A percentile compares a stretch with the other conserved stretches of the same genome.
phyloP scores from a whole-genome alignment of 768 basidiomycete genomes.

The Mycena pura region DNA sequence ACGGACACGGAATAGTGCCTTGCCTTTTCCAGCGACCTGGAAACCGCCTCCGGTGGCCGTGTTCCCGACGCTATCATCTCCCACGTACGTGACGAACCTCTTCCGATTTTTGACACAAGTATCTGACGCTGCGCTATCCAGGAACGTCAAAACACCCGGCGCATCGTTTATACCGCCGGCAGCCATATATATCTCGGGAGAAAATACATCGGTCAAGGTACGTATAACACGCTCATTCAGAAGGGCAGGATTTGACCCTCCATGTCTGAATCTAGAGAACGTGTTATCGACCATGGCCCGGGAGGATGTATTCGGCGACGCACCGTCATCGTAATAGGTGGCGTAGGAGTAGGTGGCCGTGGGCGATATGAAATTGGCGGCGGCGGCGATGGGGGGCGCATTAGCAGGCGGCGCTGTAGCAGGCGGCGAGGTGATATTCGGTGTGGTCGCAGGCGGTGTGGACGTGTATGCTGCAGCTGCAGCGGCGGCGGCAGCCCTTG shows the following conservation, averaged over 20 bases:
- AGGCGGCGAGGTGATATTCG: too few relatives aligned
- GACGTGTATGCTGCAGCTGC: too few relatives aligned
- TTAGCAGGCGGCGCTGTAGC: background rate
- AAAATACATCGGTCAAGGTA: background rate
- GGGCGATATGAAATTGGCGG: background rate
- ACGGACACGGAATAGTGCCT: background rate
- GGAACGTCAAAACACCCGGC: background rate
- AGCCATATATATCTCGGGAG: background rate
- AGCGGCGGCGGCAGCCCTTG: too few relatives aligned
- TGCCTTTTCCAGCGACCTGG: background rate
- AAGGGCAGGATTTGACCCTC: slow-evolving; percentile 9
- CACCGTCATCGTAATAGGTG: background rate
- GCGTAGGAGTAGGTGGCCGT: background rate
- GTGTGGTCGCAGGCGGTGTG: too few relatives aligned
- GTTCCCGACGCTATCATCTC: background rate
- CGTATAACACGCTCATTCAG: background rate
- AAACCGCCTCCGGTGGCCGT: background rate
- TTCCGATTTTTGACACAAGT: background rate
- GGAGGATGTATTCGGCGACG: background rate
- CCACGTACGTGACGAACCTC: background rate
- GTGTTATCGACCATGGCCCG: background rate
- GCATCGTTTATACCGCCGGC: background rate
- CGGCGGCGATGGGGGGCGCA: background rate
- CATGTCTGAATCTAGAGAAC: background rate
- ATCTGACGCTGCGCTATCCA: slow-evolving; percentile 14